Evolutionary conservation across 1,284 basidiomycete species (phyloP), one percentile per base, ranked within the genome.

Genomic region (Malassezia arunalokei): DNA sequence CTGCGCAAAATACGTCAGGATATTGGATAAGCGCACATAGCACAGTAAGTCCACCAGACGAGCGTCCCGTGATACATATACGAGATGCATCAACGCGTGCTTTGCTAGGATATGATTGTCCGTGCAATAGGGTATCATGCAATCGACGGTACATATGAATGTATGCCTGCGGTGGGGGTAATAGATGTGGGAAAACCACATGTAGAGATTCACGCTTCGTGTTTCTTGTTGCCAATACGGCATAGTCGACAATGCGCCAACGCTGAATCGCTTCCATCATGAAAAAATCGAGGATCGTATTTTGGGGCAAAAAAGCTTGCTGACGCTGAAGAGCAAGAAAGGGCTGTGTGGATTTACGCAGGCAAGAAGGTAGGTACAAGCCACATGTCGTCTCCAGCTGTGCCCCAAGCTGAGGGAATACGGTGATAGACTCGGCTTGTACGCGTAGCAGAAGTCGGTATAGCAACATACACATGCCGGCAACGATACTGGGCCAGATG

Each of bases 41-140:
- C 3, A 78, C 77, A 0, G 82, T 82, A 58, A 77, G 82, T 0
- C 83, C 83, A 3, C 83, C 82, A 45, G 63, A 52, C 11, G 81
- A 82, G 2, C 59, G 51, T 8, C 64, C 64, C 5, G 35, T 42
- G 40, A 66, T 60, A 8, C 64, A 47, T 17, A 63, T 47, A 6
- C 48, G 49, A 3, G 31, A 27, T 1, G 54, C 40, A 43, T 66
- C 57, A 9, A 62, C 61, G 1, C 35, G 1, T 44, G 43, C 31
- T 32, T 12, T 14, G 15, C 33, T 12, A 3, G 33, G 33, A 35
- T 11, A 15, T 4, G 31, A 11, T 17, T 33, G 8, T 14, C 29
- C 6, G 9, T 7, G 44, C 27, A 56, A 40, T 2, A 66, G 15
- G 30, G 51, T 42, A 7, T 59, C 49, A 15, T 51, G 39, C 3